phyloP scores from a whole-genome alignment of 495 filamentous ascomycete genomes.

The Podospora appendiculata region DNA sequence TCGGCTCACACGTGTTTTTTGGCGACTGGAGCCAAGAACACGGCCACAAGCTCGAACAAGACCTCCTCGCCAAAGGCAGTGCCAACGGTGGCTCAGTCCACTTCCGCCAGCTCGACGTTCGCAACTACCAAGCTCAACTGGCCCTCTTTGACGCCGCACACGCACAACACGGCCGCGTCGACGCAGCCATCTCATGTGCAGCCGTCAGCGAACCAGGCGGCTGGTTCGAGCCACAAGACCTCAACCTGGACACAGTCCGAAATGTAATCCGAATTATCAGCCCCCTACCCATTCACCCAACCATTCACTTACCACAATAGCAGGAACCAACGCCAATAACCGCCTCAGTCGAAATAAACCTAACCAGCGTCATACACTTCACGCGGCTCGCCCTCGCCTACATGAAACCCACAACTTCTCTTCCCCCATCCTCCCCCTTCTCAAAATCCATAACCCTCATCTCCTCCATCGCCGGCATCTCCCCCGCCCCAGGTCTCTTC shows the following conservation, averaged over 20 bases:
- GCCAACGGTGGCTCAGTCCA: not conserved
- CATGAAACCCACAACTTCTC: conserved; percentile 3
- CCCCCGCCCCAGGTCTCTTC: conserved; percentile 19
- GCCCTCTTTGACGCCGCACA: conserved; percentile 17
- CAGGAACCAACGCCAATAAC: conserved; percentile 11
- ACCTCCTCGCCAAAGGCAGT: not conserved
- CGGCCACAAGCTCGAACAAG: conserved; percentile 2
- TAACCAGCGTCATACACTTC: conserved; percentile 12
- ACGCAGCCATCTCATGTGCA: conserved; percentile 16
- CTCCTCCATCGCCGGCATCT: conserved; percentile 18
- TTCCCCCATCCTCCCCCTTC: not conserved
- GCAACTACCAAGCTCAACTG: conserved; percentile 10
- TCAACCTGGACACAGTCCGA: conserved; percentile 11
- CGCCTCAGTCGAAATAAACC: conserved; percentile 8
- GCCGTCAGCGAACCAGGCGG: conserved; percentile 11
- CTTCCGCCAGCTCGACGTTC: conserved; percentile 15
- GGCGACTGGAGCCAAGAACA: conserved; percentile 12
- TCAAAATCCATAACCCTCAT: conserved; percentile 13
- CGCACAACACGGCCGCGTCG: conserved; percentile 7
- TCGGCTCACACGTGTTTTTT: conserved; percentile 17
- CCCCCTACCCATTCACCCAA: not conserved
- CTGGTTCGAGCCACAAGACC: conserved; percentile 12
- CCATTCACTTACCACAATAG: not conserved
- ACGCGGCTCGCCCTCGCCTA: conserved; percentile 13
- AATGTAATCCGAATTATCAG: not conserved